Conservation (phyloP, 768 basidiomycete genomes). For the Russula virescens region DNA sequence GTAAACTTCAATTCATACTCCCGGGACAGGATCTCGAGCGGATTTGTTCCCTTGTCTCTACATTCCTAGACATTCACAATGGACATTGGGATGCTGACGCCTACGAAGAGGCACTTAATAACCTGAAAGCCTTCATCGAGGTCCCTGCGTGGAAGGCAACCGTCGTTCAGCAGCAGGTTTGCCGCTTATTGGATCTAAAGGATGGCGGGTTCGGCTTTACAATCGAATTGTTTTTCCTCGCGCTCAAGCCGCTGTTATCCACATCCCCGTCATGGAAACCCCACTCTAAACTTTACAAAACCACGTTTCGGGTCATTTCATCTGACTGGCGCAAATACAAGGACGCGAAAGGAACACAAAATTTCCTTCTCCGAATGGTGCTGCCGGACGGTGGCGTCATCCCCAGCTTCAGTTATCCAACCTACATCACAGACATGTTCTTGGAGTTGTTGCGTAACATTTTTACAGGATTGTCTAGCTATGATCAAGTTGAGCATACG, state of each 20-base stretch:
- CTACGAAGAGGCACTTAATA: not conserved
- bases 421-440: not conserved
- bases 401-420: not conserved
- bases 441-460: not conserved
- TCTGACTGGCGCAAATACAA: not conserved
- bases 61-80: not conserved
- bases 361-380: not conserved
- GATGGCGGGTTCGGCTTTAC: slow-evolving; percentile 1
- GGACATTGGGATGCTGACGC: not conserved
- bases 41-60: not conserved
- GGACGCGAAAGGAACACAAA: not conserved
- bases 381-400: not conserved
- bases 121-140: not conserved
- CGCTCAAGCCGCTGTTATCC: not conserved
- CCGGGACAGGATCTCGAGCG: not conserved
- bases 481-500: no score
- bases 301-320: not conserved
- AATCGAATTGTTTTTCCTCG: not conserved
- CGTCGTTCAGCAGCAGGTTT: not conserved
- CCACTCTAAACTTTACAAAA: not conserved
- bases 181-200: not conserved
- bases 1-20: not conserved
- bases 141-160: not conserved
- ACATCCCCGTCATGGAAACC: not conserved
- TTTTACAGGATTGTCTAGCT: not conserved